Conservation (phyloP, 441 rosid species). For the Erodium moschatum region DNA sequence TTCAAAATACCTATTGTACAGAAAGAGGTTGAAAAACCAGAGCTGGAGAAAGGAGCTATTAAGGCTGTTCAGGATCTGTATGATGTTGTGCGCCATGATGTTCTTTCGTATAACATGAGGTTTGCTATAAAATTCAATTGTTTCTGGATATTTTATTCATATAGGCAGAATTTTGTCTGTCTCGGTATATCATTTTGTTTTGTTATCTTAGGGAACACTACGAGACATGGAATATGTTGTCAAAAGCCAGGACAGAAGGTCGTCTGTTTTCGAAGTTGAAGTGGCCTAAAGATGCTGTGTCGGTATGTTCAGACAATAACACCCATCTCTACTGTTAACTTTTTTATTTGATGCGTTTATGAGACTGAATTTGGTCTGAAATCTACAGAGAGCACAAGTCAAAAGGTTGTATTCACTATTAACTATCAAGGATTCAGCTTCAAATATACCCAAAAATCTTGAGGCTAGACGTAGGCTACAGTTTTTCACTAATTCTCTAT, state of each 20-base stretch:
- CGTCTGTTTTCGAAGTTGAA: conserved; percentile 76
- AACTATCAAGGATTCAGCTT: conserved; percentile 87
- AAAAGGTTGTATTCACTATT: conserved; percentile 76
- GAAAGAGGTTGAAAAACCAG: conserved; percentile 69
- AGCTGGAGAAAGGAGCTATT: conserved; percentile 68
- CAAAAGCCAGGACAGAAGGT: conserved; percentile 79
- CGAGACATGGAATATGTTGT: conserved; percentile 63
- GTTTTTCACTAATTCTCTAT: conserved; percentile 90
- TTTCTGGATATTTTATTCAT: neutral
- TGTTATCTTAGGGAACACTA: conserved; percentile 49
- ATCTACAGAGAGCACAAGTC: conserved; percentile 61
- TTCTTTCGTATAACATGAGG: conserved; percentile 73
- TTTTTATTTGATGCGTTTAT: conserved; percentile 4
- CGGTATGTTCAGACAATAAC: conserved; percentile 39
- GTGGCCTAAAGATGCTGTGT: conserved; percentile 82
- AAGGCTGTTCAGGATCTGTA: conserved; percentile 94
- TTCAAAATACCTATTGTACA: conserved; percentile 26
- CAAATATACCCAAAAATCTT: conserved; percentile 76
- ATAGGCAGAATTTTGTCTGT: neutral
- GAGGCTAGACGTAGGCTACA: conserved; percentile 91
- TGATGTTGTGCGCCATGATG: conserved; percentile 80
- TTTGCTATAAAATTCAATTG: conserved; percentile 17
- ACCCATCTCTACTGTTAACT: neutral
- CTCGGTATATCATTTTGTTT: conserved; percentile 14
- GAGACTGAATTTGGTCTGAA: conserved; percentile 20